Percentiles rank a stretch among this genome's conserved stretches.
Evolutionary conservation across 805 yeast species (phyloP).

Genomic region (Ogataea trehalophila): DNA sequence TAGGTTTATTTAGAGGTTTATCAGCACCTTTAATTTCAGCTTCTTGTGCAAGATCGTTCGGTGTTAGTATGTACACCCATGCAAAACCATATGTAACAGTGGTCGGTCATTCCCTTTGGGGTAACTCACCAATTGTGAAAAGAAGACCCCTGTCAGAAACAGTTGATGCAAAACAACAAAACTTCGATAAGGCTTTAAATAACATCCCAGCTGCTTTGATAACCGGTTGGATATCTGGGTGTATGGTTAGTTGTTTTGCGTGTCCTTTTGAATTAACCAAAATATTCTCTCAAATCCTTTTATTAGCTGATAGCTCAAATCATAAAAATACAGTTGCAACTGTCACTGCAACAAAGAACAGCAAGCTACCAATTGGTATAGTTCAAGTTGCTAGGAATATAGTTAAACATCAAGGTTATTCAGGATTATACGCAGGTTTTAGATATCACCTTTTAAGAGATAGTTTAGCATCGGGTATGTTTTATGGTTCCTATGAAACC

Average conservation of each 20-base stretch:
- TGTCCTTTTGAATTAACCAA: conserved; percentile 87
- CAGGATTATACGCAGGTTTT: conserved; percentile 71
- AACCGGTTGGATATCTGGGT: conserved; percentile 68
- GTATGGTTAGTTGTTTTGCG: conserved; percentile 55
- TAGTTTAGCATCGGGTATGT: conserved; percentile 63
- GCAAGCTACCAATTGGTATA: conserved; percentile 28
- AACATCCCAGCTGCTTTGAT: conserved; percentile 43
- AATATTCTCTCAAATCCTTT: conserved; percentile 70
- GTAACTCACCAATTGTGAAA: conserved; percentile 7
- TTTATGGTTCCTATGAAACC: conserved; percentile 72
- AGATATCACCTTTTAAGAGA: conserved; percentile 66
- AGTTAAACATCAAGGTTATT: conserved; percentile 51
- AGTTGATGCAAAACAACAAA: conserved; percentile 1
- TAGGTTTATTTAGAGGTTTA: conserved; percentile 73
- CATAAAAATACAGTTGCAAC: conserved; percentile 1
- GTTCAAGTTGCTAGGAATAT: conserved; percentile 48
- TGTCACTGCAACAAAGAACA: conserved; percentile 8
- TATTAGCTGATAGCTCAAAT: conserved; percentile 35
- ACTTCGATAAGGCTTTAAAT: conserved; percentile 21
- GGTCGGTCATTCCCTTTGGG: conserved; percentile 10
- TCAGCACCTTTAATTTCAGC: conserved; percentile 68
- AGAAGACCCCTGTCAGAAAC: neutral
- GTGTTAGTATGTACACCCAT: conserved; percentile 58
- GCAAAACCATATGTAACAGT: conserved; percentile 39
- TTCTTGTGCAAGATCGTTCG: conserved; percentile 58